phyloP scores from a whole-genome alignment of 805 yeast genomes.

The Cyberlindnera galapagoensis region DNA sequence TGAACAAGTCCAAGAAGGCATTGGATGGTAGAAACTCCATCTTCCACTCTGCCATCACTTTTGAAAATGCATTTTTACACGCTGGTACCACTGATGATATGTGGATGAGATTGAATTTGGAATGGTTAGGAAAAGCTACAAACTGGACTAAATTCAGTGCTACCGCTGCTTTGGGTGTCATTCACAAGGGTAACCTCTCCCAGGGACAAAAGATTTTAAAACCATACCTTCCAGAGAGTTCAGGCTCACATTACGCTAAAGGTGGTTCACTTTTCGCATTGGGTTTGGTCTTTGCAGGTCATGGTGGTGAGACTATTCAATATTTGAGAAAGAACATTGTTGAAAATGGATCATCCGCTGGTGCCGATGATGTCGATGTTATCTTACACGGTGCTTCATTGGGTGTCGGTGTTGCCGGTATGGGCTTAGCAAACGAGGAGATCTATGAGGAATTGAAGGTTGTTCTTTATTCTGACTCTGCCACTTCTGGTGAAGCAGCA shows the following conservation, averaged over 20 bases:
- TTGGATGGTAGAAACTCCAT: conserved; percentile 90
- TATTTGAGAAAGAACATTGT: conserved; percentile 69
- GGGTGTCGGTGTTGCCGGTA: conserved; percentile 94
- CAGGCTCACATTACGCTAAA: conserved; percentile 80
- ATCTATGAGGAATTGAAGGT: conserved; percentile 79
- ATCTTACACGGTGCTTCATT: conserved; percentile 92
- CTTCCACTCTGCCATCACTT: conserved; percentile 93
- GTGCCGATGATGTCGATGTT: conserved; percentile 68
- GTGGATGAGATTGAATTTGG: conserved; percentile 82
- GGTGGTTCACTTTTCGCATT: conserved; percentile 94
- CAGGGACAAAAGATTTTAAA: conserved; percentile 83
- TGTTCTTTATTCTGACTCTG: conserved; percentile 83
- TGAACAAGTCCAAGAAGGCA: conserved; percentile 72
- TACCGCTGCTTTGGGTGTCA: conserved; percentile 96
- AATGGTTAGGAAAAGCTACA: conserved; percentile 96
- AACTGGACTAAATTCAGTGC: conserved; percentile 98
- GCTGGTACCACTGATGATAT: conserved; percentile 95
- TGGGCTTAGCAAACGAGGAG: conserved; percentile 75
- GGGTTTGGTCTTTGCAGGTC: conserved; percentile 94
- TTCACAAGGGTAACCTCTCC: conserved; percentile 88
- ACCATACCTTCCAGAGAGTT: conserved; percentile 83
- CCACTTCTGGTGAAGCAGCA: conserved; percentile 93
- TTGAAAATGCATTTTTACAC: conserved; percentile 90
- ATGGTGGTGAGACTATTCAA: conserved; percentile 80
- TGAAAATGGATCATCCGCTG: conserved; percentile 55